Percentiles rank a stretch among this genome's conserved stretches.
phyloP scores from a whole-genome alignment of 768 basidiomycete species.

The Leccinum fibrillosum region DNA sequence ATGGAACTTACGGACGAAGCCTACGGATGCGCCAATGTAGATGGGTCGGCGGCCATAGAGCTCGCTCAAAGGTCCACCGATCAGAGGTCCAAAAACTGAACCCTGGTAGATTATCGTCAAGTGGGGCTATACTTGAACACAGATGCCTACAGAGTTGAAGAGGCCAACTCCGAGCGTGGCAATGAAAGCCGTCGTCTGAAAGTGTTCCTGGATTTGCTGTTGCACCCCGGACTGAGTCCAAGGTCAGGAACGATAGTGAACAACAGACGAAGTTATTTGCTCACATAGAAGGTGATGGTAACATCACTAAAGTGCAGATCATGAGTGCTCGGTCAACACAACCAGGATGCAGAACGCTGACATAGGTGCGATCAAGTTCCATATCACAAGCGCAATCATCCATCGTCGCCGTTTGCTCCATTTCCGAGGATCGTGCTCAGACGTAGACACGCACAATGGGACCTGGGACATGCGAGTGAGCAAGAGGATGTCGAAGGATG shows the following conservation, averaged over 20 bases:
- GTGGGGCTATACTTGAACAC: not conserved
- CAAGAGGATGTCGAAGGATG: slow-evolving; percentile 7
- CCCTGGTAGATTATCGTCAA: slow-evolving; percentile 12
- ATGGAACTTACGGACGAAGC: slow-evolving; percentile 15
- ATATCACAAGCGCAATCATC: slow-evolving; percentile 27
- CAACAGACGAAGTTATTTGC: not conserved
- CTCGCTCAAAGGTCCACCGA: slow-evolving; percentile 24
- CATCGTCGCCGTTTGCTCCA: slow-evolving; percentile 29
- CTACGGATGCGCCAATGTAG: slow-evolving; percentile 19
- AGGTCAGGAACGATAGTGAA: not conserved
- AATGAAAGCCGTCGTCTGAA: slow-evolving; percentile 11
- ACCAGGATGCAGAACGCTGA: slow-evolving; percentile 10
- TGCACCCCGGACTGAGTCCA: slow-evolving; percentile 23
- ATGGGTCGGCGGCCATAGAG: slow-evolving; percentile 21
- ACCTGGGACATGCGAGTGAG: slow-evolving; percentile 17
- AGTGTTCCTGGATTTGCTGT: slow-evolving; percentile 25
- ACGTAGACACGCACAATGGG: slow-evolving; percentile 13
- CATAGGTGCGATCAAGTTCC: slow-evolving; percentile 30
- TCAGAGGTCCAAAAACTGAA: slow-evolving; percentile 18
- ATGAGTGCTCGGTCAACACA: slow-evolving; percentile 5
- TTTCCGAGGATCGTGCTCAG: slow-evolving; percentile 22
- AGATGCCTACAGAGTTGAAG: slow-evolving; percentile 16
- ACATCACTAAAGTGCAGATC: slow-evolving; percentile 15
- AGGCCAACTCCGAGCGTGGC: slow-evolving; percentile 22
- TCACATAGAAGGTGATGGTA: slow-evolving; percentile 28